phyloP scores from a whole-genome alignment of 768 basidiomycete species.

The Podaxis sp. region DNA sequence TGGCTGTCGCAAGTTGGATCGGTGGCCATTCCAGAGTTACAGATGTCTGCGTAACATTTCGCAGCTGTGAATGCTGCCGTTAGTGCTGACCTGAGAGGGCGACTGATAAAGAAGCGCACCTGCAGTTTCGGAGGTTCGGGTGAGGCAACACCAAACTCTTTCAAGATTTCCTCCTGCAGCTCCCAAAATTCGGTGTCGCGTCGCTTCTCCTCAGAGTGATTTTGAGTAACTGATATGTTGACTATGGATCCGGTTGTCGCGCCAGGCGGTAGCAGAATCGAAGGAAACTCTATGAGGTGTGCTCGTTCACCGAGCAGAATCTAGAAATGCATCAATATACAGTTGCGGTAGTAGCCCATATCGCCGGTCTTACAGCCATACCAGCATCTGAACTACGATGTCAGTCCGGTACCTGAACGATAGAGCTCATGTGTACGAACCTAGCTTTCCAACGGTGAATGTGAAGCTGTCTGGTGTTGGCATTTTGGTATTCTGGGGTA shows the following conservation, averaged over 20 bases:
- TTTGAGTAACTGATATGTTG: constrained; percentile 93
- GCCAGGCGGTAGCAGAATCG: constrained; percentile 89
- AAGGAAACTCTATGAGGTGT: constrained; percentile 97
- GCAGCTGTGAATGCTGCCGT: constrained; percentile 48
- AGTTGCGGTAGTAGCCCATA: background rate
- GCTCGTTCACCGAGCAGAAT: constrained; percentile 92
- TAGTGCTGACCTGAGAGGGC: no score
- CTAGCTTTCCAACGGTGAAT: constrained; percentile 95
- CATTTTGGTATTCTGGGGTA: constrained; percentile 20
- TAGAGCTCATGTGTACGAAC: constrained; percentile 43
- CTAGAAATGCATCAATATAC: constrained; percentile 35
- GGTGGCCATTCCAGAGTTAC: constrained; percentile 95
- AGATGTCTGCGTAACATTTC: constrained; percentile 95
- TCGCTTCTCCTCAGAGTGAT: constrained; percentile 78
- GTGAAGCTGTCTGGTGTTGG: constrained; percentile 66
- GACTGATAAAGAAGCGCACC: constrained; percentile 40
- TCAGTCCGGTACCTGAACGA: constrained; percentile 12
- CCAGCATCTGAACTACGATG: constrained; percentile 66
- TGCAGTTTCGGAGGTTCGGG: constrained; percentile 76
- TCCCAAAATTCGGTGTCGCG: constrained; percentile 82
- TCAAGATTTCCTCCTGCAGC: constrained; percentile 78
- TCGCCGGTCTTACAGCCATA: constrained; percentile 70
- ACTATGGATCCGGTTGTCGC: constrained; percentile 94
- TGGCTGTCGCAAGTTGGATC: constrained; percentile 81
- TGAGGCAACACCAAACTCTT: constrained; percentile 64